Base-by-base conservation (phyloP, 2,329 filamentous ascomycete species). In the Exophiala dermatitidis region DNA sequence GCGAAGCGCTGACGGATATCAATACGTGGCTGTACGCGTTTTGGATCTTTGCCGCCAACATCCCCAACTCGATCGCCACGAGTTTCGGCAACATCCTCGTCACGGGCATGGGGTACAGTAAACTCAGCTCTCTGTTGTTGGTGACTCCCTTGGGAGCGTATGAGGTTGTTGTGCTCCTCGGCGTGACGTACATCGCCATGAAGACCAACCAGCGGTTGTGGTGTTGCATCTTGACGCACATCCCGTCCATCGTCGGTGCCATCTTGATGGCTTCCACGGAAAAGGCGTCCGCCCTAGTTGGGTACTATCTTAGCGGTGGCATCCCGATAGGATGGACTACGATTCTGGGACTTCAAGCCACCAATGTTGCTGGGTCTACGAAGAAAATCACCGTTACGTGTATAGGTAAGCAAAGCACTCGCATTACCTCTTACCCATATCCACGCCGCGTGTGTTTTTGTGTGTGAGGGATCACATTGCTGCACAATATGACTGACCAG, bases 291-390 rank as follows among this genome's bases (percentile, higher is more conserved):
- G 68, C 64, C 8, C 61, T 71, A 1, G 58, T 71, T 3, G 69
- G 68, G n/a, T 69, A 69, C 48, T 71, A 71, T 44, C 64, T 70
- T n/a, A 63, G 62, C 2, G 68, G 68, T 1, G 67, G 68, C 0
- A 69, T 71, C 19, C 69, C 68, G 1, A 67, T 70, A 40, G 68
- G 68, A 4, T 71, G 67, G 68, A 69, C 68, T 5, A 70, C 65
- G 0, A 70, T 72, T 26, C 65, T 71, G 1, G 67, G 66, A 0
- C 59, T 71, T 3, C 67, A 67, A 36, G 68, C 66, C 32, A 67
- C 64, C n/a, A 69, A 70, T 38, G 62, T 68, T 3, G 67, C 66
- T 1, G 68, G 68, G 5, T 69, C 64, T 3, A 70, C 68, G 0
- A 69, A 70, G 61, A 70, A 70, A 46, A 61, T 68, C 8, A 69